Evolutionary conservation across 345 rosid genomes (phyloP).

Genomic region (Lepidium aucheri): DNA sequence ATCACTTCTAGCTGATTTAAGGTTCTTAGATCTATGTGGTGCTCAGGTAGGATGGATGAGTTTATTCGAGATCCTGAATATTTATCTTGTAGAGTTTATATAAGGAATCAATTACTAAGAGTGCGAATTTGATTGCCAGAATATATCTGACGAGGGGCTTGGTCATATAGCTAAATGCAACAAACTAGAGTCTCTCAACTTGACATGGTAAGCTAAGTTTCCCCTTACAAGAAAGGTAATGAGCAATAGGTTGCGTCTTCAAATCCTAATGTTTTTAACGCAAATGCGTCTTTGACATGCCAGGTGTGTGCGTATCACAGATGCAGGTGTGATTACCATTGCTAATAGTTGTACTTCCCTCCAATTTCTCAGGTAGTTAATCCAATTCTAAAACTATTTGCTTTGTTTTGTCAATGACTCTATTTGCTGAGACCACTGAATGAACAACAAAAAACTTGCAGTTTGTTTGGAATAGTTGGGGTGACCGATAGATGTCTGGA

Average conservation of each 20-base stretch:
- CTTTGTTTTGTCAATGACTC: not conserved
- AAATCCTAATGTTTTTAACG: not conserved
- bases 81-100: no score
- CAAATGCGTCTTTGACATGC: slow-evolving; percentile 1
- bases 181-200: slow-evolving; percentile 58
- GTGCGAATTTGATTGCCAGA: slow-evolving; percentile 37
- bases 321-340: slow-evolving; percentile 60
- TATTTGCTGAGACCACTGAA: slow-evolving; percentile 7
- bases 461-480: slow-evolving; percentile 92
- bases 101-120: no score
- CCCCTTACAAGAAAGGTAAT: not conserved
- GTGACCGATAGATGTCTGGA: slow-evolving; percentile 79
- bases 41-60: slow-evolving; percentile 59
- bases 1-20: slow-evolving; percentile 45
- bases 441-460: slow-evolving; percentile 31
- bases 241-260: not conserved
- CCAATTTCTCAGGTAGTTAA: slow-evolving; percentile 63
- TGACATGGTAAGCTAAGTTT: slow-evolving; percentile 65
- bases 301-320: slow-evolving; percentile 84
- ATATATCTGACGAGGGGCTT: slow-evolving; percentile 82
- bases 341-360: slow-evolving; percentile 73
- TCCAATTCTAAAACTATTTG: not conserved
- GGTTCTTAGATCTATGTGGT: slow-evolving; percentile 85
- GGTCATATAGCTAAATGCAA: slow-evolving; percentile 62
- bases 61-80: not conserved